These are phyloP conservation scores for Russula virescens DNA, from an alignment of 768 basidiomycete species.

Conservation along the genomic window DNA sequence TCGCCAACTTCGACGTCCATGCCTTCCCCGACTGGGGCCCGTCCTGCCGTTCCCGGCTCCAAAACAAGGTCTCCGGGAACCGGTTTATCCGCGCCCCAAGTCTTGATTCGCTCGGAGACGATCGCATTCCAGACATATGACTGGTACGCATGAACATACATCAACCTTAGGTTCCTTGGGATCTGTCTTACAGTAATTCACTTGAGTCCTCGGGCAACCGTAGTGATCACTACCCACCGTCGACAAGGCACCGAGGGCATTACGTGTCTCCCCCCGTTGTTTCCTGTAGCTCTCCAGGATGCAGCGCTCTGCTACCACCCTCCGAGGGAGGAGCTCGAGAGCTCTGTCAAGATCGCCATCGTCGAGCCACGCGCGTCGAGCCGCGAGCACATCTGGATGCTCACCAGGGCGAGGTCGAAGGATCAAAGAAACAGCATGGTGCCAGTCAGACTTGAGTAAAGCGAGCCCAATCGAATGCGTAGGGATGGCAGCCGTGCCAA, in stretches of 20 bases:
- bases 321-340: constrained; percentile 77
- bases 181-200: constrained; percentile 49
- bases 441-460: constrained; percentile 86
- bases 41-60: constrained; percentile 37
- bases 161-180: constrained; percentile 87
- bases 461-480: constrained; percentile 94
- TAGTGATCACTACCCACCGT: constrained; percentile 40
- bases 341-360: constrained; percentile 78
- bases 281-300: constrained; percentile 87
- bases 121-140: constrained; percentile 98
- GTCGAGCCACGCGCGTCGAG: constrained; percentile 83
- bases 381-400: constrained; percentile 83
- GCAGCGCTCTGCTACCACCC: constrained; percentile 90
- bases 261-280: constrained; percentile 68
- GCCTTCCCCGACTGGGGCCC: constrained; percentile 29
- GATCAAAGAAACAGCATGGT: constrained; percentile 76
- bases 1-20: constrained; percentile 31
- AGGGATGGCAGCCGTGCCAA: constrained; percentile 93
- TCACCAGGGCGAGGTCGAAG: constrained; percentile 83
- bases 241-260: constrained; percentile 82
- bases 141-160: constrained; percentile 99
- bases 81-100: constrained; percentile 65
- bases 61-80: constrained; percentile 90
- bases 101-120: constrained; percentile 86
- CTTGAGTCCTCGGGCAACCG: background rate